Base-by-base conservation (phyloP, 2,329 filamentous ascomycete species). In the Aspergillus quadrilineatus region DNA sequence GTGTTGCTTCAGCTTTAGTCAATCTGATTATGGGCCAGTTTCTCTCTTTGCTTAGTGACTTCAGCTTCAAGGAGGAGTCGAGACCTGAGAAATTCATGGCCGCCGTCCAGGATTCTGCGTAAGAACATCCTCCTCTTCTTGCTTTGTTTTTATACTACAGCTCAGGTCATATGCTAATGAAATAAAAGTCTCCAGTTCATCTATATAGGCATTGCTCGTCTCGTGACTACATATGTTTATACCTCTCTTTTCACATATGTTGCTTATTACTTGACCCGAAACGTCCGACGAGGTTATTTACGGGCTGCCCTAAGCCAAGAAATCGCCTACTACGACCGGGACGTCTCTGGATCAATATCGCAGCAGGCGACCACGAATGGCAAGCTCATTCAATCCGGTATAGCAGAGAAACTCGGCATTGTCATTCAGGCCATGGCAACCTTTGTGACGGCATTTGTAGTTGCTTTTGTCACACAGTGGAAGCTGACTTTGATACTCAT, bases 401-500 rank as follows among this genome's bases (percentile, higher is more conserved):
- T 97, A 45, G 95, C 90, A 0, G 90, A 96, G 73, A 96, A 96
- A 77, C 83, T 96, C 45, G 86, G 85, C 12, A 76, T 96, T 60
- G 92, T 89, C 0, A 70, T 96, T 53, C 85, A 86, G 10, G 89
- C 89, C 8, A 48, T 92, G 4, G 85, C 92, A 1, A 92, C 90
- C 8, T 97, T 97, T 67, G 77, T 96, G 54, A 86, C 92, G 0
- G 91, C 92, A 12, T 96, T 96, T 63, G 79, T 97, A 53, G 92
- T 99, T 62, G 91, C 89, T 1, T 97, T 96, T 71, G 75, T 93
- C 73, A 89, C 89, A 67, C 94, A 89, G 74, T 97, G 93, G 90
- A 96, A 94, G 74, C 79, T 97, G 61, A 94, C 94, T 0, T 77
- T 97, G 50, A 97, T 99, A 63, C 82, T 96, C 36, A 82, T 85